phyloP scores from a whole-genome alignment of 768 basidiomycete species.

The Xerocomus potaroensis region DNA sequence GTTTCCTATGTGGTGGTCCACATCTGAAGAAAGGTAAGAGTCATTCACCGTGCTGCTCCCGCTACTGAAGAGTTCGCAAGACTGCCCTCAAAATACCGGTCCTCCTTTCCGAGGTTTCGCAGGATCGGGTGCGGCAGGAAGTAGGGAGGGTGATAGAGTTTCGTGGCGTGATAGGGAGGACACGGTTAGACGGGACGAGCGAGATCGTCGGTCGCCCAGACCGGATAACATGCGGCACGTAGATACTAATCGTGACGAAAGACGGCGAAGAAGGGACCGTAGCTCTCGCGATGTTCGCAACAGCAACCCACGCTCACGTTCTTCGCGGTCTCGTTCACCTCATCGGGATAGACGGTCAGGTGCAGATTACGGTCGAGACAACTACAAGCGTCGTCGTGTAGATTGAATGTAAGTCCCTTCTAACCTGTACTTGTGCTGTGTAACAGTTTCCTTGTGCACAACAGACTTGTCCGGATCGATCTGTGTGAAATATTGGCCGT shows the following conservation, averaged over 20 bases:
- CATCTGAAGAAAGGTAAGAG: slow-evolving; percentile 83
- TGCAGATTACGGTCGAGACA: slow-evolving; percentile 32
- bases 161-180: slow-evolving; percentile 37
- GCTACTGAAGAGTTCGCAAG: slow-evolving; percentile 26
- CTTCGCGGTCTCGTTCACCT: slow-evolving; percentile 35
- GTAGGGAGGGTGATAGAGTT: slow-evolving; percentile 31
- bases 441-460: too few species aligned
- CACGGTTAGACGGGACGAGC: slow-evolving; percentile 7
- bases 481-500: too few species aligned
- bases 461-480: too few species aligned
- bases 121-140: slow-evolving; percentile 28
- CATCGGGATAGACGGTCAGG: slow-evolving; percentile 21
- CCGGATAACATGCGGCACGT: slow-evolving; percentile 22
- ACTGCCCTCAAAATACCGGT: slow-evolving; percentile 51
- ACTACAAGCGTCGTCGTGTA: slow-evolving; percentile 52
- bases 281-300: slow-evolving; percentile 16
- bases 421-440: slow-evolving; percentile 1
- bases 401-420: slow-evolving; percentile 37
- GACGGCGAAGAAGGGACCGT: slow-evolving; percentile 15
- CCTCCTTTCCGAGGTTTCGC: slow-evolving; percentile 25
- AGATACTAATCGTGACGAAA: slow-evolving; percentile 21
- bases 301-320: slow-evolving; percentile 22
- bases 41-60: not conserved
- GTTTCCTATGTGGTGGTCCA: slow-evolving; percentile 91
- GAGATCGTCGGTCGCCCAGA: slow-evolving; percentile 23